These are phyloP conservation scores for Martensiomyces pterosporus DNA, from an alignment of 192 early-diverging fungal genomes.

Conservation along the genomic window DNA sequence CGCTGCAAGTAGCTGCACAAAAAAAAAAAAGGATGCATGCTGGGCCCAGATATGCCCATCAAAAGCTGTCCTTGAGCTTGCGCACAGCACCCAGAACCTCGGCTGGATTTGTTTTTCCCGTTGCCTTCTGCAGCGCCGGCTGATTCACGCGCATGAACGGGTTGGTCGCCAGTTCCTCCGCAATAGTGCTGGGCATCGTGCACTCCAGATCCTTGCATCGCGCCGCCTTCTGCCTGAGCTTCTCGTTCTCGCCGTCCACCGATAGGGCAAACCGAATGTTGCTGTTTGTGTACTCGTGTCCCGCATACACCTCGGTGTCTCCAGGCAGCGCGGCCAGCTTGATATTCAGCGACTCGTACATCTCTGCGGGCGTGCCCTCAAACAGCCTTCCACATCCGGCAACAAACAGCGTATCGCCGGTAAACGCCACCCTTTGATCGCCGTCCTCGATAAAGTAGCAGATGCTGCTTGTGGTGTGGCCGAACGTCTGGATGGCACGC, in stretches of 20 bases:
- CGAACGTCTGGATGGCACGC: conserved; percentile 70
- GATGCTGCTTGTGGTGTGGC: conserved; percentile 87
- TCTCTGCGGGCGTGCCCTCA: conserved; percentile 81
- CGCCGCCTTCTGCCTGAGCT: conserved; percentile 60
- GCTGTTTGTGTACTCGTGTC: conserved; percentile 86
- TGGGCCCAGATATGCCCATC: background rate
- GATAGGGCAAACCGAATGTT: conserved; percentile 72
- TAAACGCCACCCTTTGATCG: conserved; percentile 74
- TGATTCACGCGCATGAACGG: conserved; percentile 84
- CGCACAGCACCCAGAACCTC: conserved; percentile 74
- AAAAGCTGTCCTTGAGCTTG: conserved; percentile 75
- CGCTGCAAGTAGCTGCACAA: no score
- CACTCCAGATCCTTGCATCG: conserved; percentile 47
- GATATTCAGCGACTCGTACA: conserved; percentile 73
- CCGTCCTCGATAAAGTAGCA: conserved; percentile 72
- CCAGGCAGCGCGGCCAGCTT: conserved; percentile 65
- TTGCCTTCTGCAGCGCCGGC: conserved; percentile 54
- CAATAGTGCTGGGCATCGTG: conserved; percentile 88
- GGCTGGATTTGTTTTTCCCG: conserved; percentile 60
- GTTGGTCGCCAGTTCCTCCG: conserved; percentile 79
- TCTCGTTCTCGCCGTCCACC: conserved; percentile 76
- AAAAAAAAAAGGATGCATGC: no score
- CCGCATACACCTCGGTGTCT: conserved; percentile 84
- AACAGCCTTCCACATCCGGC: conserved; percentile 91
- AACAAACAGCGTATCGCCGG: conserved; percentile 82